These are phyloP conservation scores for Trifolium fragiferum DNA, from an alignment of 306 rosid species.

Conservation along the genomic window DNA sequence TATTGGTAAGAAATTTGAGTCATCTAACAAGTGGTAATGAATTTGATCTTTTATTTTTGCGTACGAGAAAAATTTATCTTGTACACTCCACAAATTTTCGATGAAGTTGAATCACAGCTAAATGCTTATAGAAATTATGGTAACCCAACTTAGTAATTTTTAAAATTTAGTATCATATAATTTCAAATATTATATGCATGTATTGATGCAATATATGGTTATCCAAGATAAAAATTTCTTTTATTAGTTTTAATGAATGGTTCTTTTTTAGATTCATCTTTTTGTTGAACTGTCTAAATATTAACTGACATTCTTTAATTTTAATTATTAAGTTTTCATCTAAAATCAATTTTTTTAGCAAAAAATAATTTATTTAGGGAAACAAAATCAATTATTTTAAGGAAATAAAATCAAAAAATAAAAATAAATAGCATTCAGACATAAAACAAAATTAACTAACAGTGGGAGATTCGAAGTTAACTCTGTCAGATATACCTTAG, in stretches of 20 bases:
- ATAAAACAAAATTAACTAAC: background rate
- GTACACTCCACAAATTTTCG: too few species aligned
- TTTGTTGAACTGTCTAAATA: background rate
- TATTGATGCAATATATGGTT: background rate
- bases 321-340: background rate
- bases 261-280: background rate
- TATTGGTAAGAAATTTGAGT: too few species aligned
- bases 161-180: background rate
- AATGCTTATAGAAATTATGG: too few species aligned
- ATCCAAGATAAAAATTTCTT: background rate
- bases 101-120: too few species aligned
- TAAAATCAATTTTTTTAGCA: background rate
- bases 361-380: background rate
- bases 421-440: background rate
- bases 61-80: too few species aligned
- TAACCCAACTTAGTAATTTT: background rate
- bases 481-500: constrained; percentile 39
- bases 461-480: constrained; percentile 28
- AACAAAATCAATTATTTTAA: background rate
- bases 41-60: too few species aligned
- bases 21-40: too few species aligned
- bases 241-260: background rate
- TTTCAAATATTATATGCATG: background rate
- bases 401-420: background rate
- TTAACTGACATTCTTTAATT: background rate